phyloP scores from a whole-genome alignment of 1,284 basidiomycete species.

The Cutaneotrichosporon cutaneum region DNA sequence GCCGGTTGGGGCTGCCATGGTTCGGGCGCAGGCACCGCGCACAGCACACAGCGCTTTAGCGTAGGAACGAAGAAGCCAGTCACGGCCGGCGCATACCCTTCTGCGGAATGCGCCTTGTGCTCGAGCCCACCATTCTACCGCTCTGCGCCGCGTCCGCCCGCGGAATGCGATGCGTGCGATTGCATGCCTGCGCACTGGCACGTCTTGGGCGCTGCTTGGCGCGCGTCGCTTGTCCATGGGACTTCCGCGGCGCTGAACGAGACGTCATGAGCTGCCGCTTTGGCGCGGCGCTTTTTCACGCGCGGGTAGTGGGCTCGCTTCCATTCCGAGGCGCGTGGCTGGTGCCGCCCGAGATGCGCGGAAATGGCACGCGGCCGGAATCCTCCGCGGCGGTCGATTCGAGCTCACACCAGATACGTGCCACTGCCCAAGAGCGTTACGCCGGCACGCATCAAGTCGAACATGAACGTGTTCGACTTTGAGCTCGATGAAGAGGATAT shows the following conservation, averaged over 20 bases:
- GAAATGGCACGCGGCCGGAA: not conserved
- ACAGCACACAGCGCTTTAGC: not conserved
- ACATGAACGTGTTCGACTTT: constrained; percentile 70
- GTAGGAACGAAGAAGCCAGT: not conserved
- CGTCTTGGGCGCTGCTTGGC: not conserved
- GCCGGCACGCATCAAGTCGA: constrained; percentile 65
- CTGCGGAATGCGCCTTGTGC: not conserved
- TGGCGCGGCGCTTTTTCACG: not conserved
- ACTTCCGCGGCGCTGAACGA: not conserved
- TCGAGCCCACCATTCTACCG: not conserved
- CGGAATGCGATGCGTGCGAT: not conserved
- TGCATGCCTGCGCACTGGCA: not conserved
- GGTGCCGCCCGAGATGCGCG: not conserved
- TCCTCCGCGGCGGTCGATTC: not conserved
- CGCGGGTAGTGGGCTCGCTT: not conserved
- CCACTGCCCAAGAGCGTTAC: constrained; percentile 76
- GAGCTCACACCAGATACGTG: constrained; percentile 57
- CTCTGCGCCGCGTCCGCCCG: not conserved
- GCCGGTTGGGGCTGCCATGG: not conserved
- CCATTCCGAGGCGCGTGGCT: not conserved
- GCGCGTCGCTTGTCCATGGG: not conserved
- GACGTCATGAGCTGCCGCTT: not conserved
- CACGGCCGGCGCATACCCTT: not conserved
- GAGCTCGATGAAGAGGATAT: constrained; percentile 65
- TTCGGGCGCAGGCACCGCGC: not conserved